These are phyloP conservation scores for Wallemia ichthyophaga DNA, from an alignment of 1,284 basidiomycete species.

Conservation along the genomic window DNA sequence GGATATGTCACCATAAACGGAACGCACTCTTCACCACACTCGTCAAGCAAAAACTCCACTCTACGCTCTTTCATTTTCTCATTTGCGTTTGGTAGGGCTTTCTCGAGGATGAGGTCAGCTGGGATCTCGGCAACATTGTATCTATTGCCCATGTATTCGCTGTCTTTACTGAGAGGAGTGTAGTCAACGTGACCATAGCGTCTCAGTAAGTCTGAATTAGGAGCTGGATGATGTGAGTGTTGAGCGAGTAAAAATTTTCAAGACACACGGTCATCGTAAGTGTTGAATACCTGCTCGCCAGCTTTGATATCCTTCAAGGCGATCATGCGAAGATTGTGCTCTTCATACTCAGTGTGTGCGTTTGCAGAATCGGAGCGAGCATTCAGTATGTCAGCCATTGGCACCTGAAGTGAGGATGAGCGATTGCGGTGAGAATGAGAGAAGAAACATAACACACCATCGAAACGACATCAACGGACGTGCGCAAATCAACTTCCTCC, in stretches of 20 bases:
- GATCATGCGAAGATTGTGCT: not conserved
- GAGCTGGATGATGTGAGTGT: conserved; percentile 4
- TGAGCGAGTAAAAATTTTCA: not conserved
- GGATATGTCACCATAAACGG: not conserved
- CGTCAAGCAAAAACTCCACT: conserved; percentile 1
- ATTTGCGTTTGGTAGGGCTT: not conserved
- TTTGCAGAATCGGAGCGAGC: not conserved
- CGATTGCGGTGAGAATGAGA: too few relatives aligned
- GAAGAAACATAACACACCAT: not conserved
- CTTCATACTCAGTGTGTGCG: not conserved
- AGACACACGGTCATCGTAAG: not conserved
- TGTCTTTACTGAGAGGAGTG: not conserved
- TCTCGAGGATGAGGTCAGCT: not conserved
- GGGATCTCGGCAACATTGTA: not conserved
- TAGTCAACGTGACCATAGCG: conserved; percentile 1
- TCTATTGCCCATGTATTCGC: not conserved
- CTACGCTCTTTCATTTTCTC: not conserved
- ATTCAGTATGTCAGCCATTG: not conserved
- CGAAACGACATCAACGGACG: not conserved
- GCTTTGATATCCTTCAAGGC: not conserved
- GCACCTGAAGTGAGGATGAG: not conserved
- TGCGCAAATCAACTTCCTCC: not conserved
- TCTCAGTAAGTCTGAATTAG: conserved; percentile 9
- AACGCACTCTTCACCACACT: not conserved
- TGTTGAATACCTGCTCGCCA: not conserved